A percentile compares a stretch with the other conserved stretches of the same genome.
These are phyloP conservation scores for Lizanozyma gosingica DNA, from an alignment of 1,139 yeast species.

Conservation along the genomic window DNA sequence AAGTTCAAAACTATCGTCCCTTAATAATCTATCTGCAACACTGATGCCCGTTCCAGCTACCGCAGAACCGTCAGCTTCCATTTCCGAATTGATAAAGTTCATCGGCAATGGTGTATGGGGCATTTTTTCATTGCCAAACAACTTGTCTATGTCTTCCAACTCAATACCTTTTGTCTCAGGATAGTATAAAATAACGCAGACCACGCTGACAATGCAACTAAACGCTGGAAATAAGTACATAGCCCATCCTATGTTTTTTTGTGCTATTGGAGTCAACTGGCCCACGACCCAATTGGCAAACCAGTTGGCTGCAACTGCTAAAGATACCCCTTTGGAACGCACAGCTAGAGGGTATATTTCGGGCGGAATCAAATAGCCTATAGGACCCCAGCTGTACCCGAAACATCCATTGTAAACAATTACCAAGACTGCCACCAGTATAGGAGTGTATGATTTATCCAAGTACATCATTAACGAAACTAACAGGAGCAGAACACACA, in stretches of 20 bases:
- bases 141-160: constrained; percentile 79
- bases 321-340: constrained; percentile 88
- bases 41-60: not conserved
- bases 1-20: not conserved
- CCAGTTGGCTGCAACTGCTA: constrained; percentile 92
- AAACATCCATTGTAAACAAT: constrained; percentile 76
- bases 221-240: constrained; percentile 75
- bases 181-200: constrained; percentile 58
- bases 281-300: constrained; percentile 90
- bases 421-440: constrained; percentile 65
- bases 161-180: constrained; percentile 91
- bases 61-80: not conserved
- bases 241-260: constrained; percentile 70
- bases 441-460: constrained; percentile 55
- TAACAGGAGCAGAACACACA: constrained; percentile 61
- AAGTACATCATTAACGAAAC: constrained; percentile 62
- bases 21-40: not conserved
- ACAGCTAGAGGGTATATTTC: constrained; percentile 83
- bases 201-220: constrained; percentile 61
- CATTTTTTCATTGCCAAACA: constrained; percentile 47
- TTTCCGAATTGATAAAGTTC: not conserved
- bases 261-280: constrained; percentile 78
- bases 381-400: constrained; percentile 90
- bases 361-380: constrained; percentile 87
- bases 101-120: not conserved